These are phyloP conservation scores for Leccinum pseudoinsigne DNA, from an alignment of 1,284 basidiomycete species.

Conservation along the genomic window DNA sequence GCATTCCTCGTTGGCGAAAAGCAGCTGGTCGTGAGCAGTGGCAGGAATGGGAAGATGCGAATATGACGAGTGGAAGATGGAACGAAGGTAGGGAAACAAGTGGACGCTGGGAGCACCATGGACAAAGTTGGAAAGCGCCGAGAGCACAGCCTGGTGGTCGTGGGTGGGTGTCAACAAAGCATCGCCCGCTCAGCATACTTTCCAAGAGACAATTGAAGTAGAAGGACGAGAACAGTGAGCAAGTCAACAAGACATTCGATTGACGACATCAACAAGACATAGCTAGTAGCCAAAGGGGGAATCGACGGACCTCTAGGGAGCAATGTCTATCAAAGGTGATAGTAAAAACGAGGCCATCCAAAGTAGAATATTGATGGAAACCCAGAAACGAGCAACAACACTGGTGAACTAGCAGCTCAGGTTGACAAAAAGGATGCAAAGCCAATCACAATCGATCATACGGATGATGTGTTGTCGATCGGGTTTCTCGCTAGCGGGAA, in stretches of 20 bases:
- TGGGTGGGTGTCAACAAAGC: no score
- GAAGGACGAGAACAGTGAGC: background rate
- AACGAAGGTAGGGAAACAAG: no score
- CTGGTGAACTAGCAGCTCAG: background rate
- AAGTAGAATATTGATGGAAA: background rate
- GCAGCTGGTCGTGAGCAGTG: no score
- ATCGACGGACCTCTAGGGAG: background rate
- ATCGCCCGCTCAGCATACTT: background rate
- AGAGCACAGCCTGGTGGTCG: background rate
- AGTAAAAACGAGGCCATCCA: background rate
- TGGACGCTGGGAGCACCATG: no score
- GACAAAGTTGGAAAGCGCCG: background rate
- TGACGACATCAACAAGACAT: no score
- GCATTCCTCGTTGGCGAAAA: no score
- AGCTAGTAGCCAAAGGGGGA: background rate
- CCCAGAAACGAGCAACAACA: background rate
- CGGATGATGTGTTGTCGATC: no score
- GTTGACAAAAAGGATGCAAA: no score
- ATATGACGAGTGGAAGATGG: no score
- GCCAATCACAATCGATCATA: no score
- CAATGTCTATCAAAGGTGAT: background rate
- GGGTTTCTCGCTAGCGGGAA: background rate
- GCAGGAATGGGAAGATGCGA: no score
- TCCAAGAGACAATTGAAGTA: background rate
- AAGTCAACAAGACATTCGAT: background rate